Evolutionary conservation across 1,139 yeast species (phyloP).

Genomic region (Petasospora fabianii): DNA sequence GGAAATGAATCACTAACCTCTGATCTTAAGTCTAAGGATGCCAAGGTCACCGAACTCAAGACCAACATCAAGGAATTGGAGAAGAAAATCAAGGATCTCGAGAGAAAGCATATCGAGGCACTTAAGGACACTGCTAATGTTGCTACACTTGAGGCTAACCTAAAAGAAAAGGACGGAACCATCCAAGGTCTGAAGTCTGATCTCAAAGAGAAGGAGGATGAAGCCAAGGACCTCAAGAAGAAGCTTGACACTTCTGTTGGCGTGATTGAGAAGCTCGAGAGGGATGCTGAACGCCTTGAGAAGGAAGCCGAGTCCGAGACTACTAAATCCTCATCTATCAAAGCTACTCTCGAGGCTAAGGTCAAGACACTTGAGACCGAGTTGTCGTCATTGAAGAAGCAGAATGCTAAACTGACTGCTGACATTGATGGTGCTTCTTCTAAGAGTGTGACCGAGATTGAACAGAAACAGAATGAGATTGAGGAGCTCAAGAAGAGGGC

Average conservation of each 20-base stretch:
- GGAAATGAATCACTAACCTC: slow-evolving; percentile 1
- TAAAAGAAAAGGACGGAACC: not conserved
- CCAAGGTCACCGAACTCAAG: slow-evolving; percentile 10
- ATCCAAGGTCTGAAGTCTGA: not conserved
- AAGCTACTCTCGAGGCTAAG: not conserved
- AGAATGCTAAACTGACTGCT: not conserved
- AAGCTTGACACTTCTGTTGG: slow-evolving; percentile 2
- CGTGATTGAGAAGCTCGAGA: slow-evolving; percentile 8
- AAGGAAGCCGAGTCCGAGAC: slow-evolving; percentile 1
- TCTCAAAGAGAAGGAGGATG: not conserved
- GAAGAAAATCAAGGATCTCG: not conserved
- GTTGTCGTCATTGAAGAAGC: slow-evolving; percentile 1
- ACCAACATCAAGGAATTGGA: not conserved
- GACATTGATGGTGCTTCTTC: not conserved
- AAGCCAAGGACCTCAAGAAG: slow-evolving; percentile 1
- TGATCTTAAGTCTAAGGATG: slow-evolving; percentile 8
- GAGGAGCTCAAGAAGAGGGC: not conserved
- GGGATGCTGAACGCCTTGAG: slow-evolving; percentile 2
- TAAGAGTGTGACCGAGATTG: not conserved
- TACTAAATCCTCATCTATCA: not conserved
- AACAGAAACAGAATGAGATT: not conserved
- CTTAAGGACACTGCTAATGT: slow-evolving; percentile 3
- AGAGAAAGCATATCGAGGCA: not conserved
- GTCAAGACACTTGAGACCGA: slow-evolving; percentile 1
- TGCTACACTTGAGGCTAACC: not conserved